phyloP scores from a whole-genome alignment of 352 stramenopile species.

The Globisporangium mamillatum region DNA sequence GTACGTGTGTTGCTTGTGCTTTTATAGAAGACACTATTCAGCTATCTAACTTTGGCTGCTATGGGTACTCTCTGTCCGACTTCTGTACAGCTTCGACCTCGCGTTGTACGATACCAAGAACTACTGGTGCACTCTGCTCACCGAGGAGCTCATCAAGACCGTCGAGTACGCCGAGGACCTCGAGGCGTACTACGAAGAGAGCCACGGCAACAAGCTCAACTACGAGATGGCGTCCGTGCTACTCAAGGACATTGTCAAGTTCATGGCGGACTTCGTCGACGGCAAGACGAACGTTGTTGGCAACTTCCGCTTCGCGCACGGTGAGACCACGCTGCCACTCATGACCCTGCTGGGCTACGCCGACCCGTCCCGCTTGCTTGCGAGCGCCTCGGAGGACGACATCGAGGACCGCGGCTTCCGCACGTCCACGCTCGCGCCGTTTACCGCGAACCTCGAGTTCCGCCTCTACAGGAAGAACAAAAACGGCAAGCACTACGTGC shows the following conservation, averaged over 20 bases:
- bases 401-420: constrained; percentile 38
- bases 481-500: constrained; percentile 25
- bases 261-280: constrained; percentile 22
- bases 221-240: constrained; percentile 49
- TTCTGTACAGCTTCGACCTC: constrained; percentile 35
- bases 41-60: too few relatives aligned
- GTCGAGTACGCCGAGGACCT: constrained; percentile 53
- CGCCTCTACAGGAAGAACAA: constrained; percentile 30
- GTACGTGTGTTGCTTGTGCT: constrained; percentile 21
- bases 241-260: constrained; percentile 32
- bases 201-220: constrained; percentile 41
- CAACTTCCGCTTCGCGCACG: constrained; percentile 59
- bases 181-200: constrained; percentile 46
- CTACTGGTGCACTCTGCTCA: constrained; percentile 51
- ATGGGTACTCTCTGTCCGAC: neutral
- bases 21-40: neutral
- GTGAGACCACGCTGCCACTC: constrained; percentile 67
- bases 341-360: constrained; percentile 57
- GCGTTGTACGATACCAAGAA: constrained; percentile 39
- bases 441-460: constrained; percentile 50
- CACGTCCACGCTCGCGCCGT: constrained; percentile 37
- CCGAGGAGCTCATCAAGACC: constrained; percentile 21
- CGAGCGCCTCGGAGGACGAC: constrained; percentile 24
- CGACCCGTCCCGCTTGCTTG: constrained; percentile 24
- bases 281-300: constrained; percentile 18